Evolutionary conservation across 805 yeast species (phyloP), one percentile per base, ranked within the genome.

Genomic region (Wickerhamiella hasegawae): DNA sequence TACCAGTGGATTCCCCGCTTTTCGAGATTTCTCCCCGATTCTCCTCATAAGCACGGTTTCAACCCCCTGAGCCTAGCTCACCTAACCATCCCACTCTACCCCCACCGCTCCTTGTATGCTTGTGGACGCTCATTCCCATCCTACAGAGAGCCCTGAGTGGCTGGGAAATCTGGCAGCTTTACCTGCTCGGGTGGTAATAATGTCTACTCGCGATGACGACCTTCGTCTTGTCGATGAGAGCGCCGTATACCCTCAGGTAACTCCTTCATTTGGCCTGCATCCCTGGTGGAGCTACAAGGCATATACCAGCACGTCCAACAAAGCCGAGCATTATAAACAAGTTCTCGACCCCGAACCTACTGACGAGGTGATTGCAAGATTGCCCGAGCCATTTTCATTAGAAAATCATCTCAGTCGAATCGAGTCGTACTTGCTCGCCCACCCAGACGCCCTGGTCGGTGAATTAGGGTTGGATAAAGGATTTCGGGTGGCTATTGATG

Each of bases 401-500:
- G 39, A 47, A 1, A 45, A 47, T 1, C 63, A 65, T 38, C 20
- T 68, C 4, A 37, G 32, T 1, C 36, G 40, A 15, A 52, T 75
- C 20, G 48, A 54, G 16, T 18, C 23, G 3, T 57, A 58, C 25
- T 40, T 73, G 5, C 15, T 32, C 0, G 34, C 42, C 11, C 45
- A 49, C 35, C 56, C 59, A 1, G 10, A 39, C n/a, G 55, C 62
- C 2, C 67, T 80, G 10, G 62, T 87, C 8, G 98, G 98, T 1
- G 98, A 87, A 47, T 66, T 83, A n/a, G 98, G 98, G 0, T 57
- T 90, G 2, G 98, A 87, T 53, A 79, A 76, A 52, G 49, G 71
- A 21, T 80, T 81, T 48, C 55, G 80, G 25, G 53, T 85, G 3
- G 93, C 92, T 2, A 33, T 41, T 16, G 37, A 38, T 42, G 40